Percentiles rank a stretch among this genome's conserved stretches.
These are phyloP conservation scores for Priceomyces carsonii DNA, from an alignment of 805 yeast genomes.

Conservation along the genomic window DNA sequence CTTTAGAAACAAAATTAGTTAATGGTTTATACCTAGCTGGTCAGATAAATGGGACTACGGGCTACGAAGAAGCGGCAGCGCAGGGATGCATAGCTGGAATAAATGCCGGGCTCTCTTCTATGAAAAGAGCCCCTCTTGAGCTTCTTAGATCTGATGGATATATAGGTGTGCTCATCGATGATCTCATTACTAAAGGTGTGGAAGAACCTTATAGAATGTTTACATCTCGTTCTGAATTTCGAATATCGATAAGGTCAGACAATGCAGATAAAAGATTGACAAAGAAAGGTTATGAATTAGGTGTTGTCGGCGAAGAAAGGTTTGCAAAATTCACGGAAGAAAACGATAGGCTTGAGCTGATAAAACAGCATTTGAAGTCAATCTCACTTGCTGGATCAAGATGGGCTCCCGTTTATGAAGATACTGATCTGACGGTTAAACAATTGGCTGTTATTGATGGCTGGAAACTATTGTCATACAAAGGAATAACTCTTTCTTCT, in stretches of 20 bases:
- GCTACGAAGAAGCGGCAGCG: slow-evolving; percentile 98
- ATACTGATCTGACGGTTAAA: slow-evolving; percentile 51
- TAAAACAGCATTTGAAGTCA: slow-evolving; percentile 46
- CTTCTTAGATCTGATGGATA: slow-evolving; percentile 82
- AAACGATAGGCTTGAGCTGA: slow-evolving; percentile 41
- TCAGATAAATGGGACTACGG: slow-evolving; percentile 98
- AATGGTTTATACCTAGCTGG: slow-evolving; percentile 88
- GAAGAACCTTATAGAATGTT: slow-evolving; percentile 98
- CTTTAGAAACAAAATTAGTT: slow-evolving; percentile 80
- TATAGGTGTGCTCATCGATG: slow-evolving; percentile 91
- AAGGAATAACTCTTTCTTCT: slow-evolving; percentile 35
- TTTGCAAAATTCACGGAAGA: slow-evolving; percentile 51
- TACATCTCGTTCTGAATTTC: slow-evolving; percentile 91
- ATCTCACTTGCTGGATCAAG: slow-evolving; percentile 52
- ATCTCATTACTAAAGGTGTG: slow-evolving; percentile 91
- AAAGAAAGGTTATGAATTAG: slow-evolving; percentile 59
- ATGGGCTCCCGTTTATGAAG: slow-evolving; percentile 60
- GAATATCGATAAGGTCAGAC: slow-evolving; percentile 88
- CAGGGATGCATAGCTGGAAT: slow-evolving; percentile 96
- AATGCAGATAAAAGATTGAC: slow-evolving; percentile 91
- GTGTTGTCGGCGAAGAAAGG: slow-evolving; percentile 65
- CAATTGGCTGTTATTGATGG: slow-evolving; percentile 46
- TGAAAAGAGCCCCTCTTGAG: slow-evolving; percentile 45
- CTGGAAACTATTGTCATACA: slow-evolving; percentile 68
- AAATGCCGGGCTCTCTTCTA: slow-evolving; percentile 74